Evolutionary conservation across 192 early-diverging fungal species (phyloP), one percentile per base, ranked within the genome.

Genomic region (Backusella luteola): DNA sequence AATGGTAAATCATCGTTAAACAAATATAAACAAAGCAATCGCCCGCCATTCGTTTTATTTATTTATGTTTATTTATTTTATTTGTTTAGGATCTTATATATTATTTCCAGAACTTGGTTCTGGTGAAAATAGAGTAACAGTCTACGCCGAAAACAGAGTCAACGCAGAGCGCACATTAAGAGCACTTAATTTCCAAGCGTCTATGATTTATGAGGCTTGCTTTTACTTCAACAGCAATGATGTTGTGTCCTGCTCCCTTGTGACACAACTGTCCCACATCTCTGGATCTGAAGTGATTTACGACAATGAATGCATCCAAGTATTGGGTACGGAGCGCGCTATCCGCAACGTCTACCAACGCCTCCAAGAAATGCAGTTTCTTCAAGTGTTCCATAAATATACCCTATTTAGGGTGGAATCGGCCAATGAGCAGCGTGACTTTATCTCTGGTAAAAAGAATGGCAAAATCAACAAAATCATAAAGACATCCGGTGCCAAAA

Each of bases 401-500:
- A 89, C 89, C 36, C 90, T 91, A 71, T 93, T 96, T 76, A 87
- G 89, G 68, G 80, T 96, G 19, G 94, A 96, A 67, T 79, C 93
- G 17, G 84, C 92, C 19, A 88, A 91, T 14, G 92, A 93, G 76
- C 94, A 96, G 77, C 86, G 89, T 12, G 94, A 96, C 49, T 96
- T 94, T 78, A 96, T 96, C 72, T 93, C 91, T 70, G 94, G 94
- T 52, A 96, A 96, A 81, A 96, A 96, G 83, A 93, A 90, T 71
- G 94, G 94, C 67, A 96, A 96, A 76, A 93, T 95, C 79, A 96
- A 95, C 84, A 89, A 92, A 72, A 96, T 96, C 70, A 90, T 89
- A 75, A 94, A 93, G 75, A 83, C 87, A 1, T 89, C 90, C 6
- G 90, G 89, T 0, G 93, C 90, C 76, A 85, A 87, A 44, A 90